Base-by-base conservation (phyloP, 2,329 filamentous ascomycete genomes). In the Scortechinia acanthostroma region DNA sequence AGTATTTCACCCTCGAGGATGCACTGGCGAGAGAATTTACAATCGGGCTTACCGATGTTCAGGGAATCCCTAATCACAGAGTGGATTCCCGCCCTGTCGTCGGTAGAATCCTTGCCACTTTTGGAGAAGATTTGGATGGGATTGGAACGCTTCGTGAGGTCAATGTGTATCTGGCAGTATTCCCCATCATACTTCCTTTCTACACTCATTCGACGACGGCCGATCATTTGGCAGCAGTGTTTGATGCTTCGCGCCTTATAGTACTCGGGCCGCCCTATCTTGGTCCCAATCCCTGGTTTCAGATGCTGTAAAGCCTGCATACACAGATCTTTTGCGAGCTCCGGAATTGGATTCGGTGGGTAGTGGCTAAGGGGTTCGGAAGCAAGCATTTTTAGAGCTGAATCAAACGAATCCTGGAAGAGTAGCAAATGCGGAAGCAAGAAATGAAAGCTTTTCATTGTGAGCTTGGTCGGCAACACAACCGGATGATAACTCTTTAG, bases 131-230 rank as follows among this genome's bases (percentile, higher is more conserved):
- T 91, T 50, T 85, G 83, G 21, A 95, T 79, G 42, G 71, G 75
- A 1, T 73, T 57, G 1, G 47, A n/a, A 10, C 25, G 25, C 42
- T 14, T 46, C 5, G 67, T 66, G 4, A 87, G 65, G 55, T 94
- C 80, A 30, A 95, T 68, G 54, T 95, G 90, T 22, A 95, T 80
- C 59, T 95, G 90, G 53, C 88, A 94, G 52, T 93, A 95, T 60
- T 95, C 90, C 13, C 87, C 89, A 54, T 95, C 89, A 49, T 94
- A 79, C 58, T 95, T 95, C 44, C 82, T 73, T 59, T 95, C 88
- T 20, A 89, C 74, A 47, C 83, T 87, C 76, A 91, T 79, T 13
- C 65, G 74, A 15, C 75, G 67, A 0, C 71, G 69, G 3, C 68
- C 71, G 2, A 74, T 68, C 68, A 91, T 77, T 16, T 80, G 70